Conservation (phyloP, 805 yeast genomes). For the Candida chauliodis region DNA sequence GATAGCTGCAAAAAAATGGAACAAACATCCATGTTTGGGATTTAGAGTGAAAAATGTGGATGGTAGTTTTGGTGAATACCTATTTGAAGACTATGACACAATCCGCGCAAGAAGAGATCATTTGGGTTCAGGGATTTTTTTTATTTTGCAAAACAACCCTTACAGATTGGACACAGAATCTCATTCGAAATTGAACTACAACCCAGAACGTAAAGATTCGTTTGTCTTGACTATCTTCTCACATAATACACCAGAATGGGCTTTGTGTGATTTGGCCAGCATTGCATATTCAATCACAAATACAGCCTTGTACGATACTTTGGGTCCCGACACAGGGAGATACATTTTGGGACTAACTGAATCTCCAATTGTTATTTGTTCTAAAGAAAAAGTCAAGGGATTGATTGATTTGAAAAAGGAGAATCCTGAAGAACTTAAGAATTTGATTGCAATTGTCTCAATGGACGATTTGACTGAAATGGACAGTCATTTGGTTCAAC, state of each 20-base stretch:
- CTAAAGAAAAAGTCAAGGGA: constrained; percentile 28
- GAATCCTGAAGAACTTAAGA: constrained; percentile 21
- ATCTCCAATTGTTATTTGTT: constrained; percentile 46
- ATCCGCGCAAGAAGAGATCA: constrained; percentile 21
- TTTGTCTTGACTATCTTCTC: constrained; percentile 57
- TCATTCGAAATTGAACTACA: constrained; percentile 23
- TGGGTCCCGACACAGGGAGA: constrained; percentile 55
- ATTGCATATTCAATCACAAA: constrained; percentile 41
- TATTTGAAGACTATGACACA: constrained; percentile 22
- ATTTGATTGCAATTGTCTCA: constrained; percentile 32
- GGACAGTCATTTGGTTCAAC: constrained; percentile 22
- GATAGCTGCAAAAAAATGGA: constrained; percentile 34
- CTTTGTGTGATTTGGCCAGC: constrained; percentile 65
- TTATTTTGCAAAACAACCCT: constrained; percentile 29
- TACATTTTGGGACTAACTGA: constrained; percentile 61
- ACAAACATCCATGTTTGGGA: constrained; percentile 45
- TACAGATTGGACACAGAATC: constrained; percentile 20
- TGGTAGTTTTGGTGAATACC: constrained; percentile 30
- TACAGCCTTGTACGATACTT: constrained; percentile 31
- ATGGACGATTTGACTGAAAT: constrained; percentile 34
- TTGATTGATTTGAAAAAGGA: constrained; percentile 27
- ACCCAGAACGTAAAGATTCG: constrained; percentile 11
- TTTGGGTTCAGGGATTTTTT: constrained; percentile 38
- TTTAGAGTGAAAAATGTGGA: constrained; percentile 26
- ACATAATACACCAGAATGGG: constrained; percentile 65